These are phyloP conservation scores for Limtongia smithiae DNA, from an alignment of 805 yeast species.

Conservation along the genomic window DNA sequence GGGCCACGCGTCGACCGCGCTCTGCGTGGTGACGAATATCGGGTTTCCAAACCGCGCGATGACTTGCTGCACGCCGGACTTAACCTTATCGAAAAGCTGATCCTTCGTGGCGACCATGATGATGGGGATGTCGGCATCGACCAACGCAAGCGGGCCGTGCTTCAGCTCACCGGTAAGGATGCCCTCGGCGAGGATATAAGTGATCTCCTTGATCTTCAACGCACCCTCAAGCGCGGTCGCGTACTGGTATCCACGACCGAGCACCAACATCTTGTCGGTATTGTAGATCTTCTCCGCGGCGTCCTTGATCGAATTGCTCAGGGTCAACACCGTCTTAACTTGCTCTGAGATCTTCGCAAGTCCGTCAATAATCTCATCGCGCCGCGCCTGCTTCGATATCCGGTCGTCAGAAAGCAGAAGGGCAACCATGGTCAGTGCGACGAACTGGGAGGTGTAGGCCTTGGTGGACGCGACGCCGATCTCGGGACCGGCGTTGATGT, in stretches of 20 bases:
- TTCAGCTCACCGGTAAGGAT: conserved; percentile 98
- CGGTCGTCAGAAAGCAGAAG: conserved; percentile 91
- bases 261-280: conserved; percentile 77
- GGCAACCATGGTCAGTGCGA: conserved; percentile 96
- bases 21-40: conserved; percentile 84
- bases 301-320: conserved; percentile 69
- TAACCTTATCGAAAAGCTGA: conserved; percentile 93
- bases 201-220: conserved; percentile 93
- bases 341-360: conserved; percentile 79
- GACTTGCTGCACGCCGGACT: conserved; percentile 93
- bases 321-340: conserved; percentile 68
- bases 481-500: conserved; percentile 98
- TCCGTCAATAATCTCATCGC: conserved; percentile 80
- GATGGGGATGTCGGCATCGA: conserved; percentile 89
- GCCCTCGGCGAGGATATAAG: conserved; percentile 99
- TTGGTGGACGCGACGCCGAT: conserved; percentile 99
- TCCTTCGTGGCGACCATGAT: conserved; percentile 96
- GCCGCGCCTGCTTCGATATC: conserved; percentile 70
- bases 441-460: conserved; percentile 97
- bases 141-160: conserved; percentile 96
- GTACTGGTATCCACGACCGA: conserved; percentile 96
- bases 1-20: too few species aligned
- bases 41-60: conserved; percentile 98
- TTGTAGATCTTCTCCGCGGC: conserved; percentile 71
- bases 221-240: conserved; percentile 99